Evolutionary conservation across 139 green algal genomes (phyloP), one percentile per base, ranked within the genome.

Genomic region (Chara braunii): DNA sequence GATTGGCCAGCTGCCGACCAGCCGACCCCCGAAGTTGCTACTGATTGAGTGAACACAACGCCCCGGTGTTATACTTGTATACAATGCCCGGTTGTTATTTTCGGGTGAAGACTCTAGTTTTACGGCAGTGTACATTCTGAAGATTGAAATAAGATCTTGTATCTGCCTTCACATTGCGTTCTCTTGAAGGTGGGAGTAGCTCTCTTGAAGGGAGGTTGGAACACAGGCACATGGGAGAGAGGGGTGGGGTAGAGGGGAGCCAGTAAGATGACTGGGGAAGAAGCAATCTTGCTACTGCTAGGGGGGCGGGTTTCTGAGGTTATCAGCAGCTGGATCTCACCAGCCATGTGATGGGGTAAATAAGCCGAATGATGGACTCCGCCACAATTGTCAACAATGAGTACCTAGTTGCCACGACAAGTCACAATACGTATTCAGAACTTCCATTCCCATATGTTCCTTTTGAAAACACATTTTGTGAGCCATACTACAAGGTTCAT

Each of bases 331-430:
- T 9, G 8, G 37, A 7, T 9, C 57, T 23, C 57, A 70, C 60
- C 60, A 44, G 53, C 68, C 68, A 77, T 61, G 31, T 65, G 30
- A 77, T 37, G 6, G 68, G 68, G 18, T 68, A 67, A 8, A 75
- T 22, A 2, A 77, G 53, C 12, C 57, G 43, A 3, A 30, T 55
- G 26, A 65, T 28, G 3, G 61, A 50, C 42, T 77, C 68, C 4
- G 68, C 68, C 28, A 72, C 68, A 14, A 62, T 14, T 8, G 68
- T 77, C 6, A 77, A 37, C 44, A 77, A 43, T 30, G 44, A 53
- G 14, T 72, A 74, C 54, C 65, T 74, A n/a, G 6, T 6, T 54
- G 23, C 33, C 7, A 9, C 18, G 11, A 18, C 18, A 18, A 48
- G 40, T 26, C 18, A 48, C 18, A 26, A 18, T 26, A 48, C 40